Base-by-base conservation (phyloP, 345 rosid species). In the Salix exigua region DNA sequence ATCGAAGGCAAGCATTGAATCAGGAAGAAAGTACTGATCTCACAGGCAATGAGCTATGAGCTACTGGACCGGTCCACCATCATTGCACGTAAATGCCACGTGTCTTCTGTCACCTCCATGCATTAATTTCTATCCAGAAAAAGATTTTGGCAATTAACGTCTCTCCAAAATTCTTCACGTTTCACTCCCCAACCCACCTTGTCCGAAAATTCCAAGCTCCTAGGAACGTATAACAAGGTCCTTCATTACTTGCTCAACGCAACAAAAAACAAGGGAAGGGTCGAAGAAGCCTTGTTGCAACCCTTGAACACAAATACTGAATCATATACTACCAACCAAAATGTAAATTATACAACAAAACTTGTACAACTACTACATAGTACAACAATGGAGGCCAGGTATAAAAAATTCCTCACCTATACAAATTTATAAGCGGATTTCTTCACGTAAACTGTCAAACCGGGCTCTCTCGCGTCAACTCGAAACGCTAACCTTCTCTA, bases 401-500 rank as follows among this genome's bases (percentile, higher is more conserved):
- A 46, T 23, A 60, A 73, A 61, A 72, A 60, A 13, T 53, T 73
- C 78, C 78, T 66, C 72, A 38, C 63, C 71, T 55, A 44, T 58
- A 35, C 63, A 66, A 53, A 53, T 44, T 72, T 66, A 68, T 63
- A 13, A 48, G 63, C 78, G 12, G 33, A n/a, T 1, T 35, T 6
- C 30, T 14, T 51, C 8, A 14, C 9, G 33, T 44, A 19, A 48
- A 28, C 50, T 3, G 50, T 46, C 50, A 3, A 46, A 55, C 18
- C 10, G 5, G 44, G 2, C n/a, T 18, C 61, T 62, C 19, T 16
- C 5, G 18, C 8, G 46, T 79, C 72, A 70, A 21, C 67, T 16
- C 4, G 78, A 14, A 38, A 28, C 5, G 16, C 81, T 78, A 61
- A 85, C 77, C 86, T 86, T 91, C 79, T 80, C 90, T 8, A 96